Conservation (phyloP, 345 rosid species). For the Garcia nutans region DNA sequence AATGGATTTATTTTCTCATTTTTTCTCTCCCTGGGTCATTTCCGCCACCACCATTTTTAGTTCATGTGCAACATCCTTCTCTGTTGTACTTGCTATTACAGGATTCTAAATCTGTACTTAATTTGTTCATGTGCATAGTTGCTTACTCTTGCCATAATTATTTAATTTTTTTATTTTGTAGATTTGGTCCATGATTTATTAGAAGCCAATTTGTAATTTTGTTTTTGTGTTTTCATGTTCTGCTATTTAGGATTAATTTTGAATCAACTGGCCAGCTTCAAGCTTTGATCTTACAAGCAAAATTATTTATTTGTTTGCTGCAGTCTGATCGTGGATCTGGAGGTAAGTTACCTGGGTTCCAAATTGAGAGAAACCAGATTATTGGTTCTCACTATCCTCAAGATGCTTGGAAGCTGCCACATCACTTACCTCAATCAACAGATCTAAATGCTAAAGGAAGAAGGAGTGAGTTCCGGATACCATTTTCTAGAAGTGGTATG, state of each 20-base stretch:
- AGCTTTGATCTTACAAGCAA: neutral
- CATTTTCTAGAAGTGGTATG: constrained; percentile 46
- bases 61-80: neutral
- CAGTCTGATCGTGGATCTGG: constrained; percentile 47
- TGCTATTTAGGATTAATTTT: neutral
- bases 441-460: constrained; percentile 43
- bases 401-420: constrained; percentile 49
- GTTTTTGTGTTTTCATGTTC: neutral
- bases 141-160: neutral
- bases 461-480: constrained; percentile 43
- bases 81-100: neutral
- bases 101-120: neutral
- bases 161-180: neutral
- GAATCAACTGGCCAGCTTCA: neutral
- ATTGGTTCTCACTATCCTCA: constrained; percentile 36
- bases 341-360: constrained; percentile 32
- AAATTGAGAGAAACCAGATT: constrained; percentile 31
- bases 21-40: neutral
- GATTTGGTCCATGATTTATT: neutral
- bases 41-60: neutral
- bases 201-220: neutral
- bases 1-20: neutral
- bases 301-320: constrained; percentile 22
- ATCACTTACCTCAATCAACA: constrained; percentile 43
- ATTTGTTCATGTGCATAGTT: neutral